Percentiles rank a stretch among this genome's conserved stretches.
phyloP scores from a whole-genome alignment of 176 grass and related monocot species.

The Oryza meridionalis region DNA sequence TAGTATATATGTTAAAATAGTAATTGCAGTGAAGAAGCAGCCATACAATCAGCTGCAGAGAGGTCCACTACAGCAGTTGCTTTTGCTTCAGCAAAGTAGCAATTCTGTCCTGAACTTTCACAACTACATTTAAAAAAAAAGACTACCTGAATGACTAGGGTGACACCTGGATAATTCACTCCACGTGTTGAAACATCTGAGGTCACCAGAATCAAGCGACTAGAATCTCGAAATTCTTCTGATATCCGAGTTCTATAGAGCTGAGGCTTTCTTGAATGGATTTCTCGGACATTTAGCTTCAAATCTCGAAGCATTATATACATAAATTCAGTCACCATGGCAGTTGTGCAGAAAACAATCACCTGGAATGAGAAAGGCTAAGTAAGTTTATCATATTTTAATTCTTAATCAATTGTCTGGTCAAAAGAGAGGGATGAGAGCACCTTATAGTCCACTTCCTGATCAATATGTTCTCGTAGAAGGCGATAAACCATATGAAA shows the following conservation, averaged over 20 bases:
- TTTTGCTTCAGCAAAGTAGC: background rate
- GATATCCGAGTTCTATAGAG: conserved; percentile 85
- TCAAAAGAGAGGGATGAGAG: background rate
- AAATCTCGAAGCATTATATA: conserved; percentile 84
- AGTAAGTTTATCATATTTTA: conserved; percentile 15
- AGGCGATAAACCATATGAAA: conserved; percentile 82
- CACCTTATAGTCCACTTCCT: conserved; percentile 91
- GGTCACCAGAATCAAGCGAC: conserved; percentile 78
- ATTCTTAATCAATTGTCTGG: background rate
- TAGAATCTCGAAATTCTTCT: conserved; percentile 80
- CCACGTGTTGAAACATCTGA: conserved; percentile 87
- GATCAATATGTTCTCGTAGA: conserved; percentile 75
- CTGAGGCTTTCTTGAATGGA: conserved; percentile 95
- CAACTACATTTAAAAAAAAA: background rate
- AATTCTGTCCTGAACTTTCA: background rate
- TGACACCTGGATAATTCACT: conserved; percentile 93
- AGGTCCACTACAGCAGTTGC: background rate
- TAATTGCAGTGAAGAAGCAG: background rate
- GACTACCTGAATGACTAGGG: conserved; percentile 86
- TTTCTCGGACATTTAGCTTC: conserved; percentile 89
- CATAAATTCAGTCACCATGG: conserved; percentile 91
- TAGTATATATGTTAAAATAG: conserved; percentile 22
- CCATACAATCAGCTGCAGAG: background rate
- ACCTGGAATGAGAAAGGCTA: conserved; percentile 51
- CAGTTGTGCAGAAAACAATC: conserved; percentile 87